Evolutionary conservation across 1,284 basidiomycete species (phyloP).

Genomic region (Ceratobasidium sp.): DNA sequence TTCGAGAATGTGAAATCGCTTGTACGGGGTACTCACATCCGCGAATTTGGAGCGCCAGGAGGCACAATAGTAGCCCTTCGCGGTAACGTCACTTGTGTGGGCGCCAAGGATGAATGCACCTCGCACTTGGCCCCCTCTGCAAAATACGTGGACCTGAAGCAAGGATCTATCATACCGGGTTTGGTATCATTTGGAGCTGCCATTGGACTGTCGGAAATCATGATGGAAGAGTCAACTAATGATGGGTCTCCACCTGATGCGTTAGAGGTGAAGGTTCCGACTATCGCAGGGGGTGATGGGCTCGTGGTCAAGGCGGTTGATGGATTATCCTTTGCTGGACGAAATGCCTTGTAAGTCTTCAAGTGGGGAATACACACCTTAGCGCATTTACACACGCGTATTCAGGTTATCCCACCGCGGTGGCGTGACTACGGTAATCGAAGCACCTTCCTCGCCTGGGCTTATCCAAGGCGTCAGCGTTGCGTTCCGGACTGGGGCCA

Average conservation of each 20-base stretch:
- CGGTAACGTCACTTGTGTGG: constrained; percentile 51
- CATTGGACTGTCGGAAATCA: constrained; percentile 53
- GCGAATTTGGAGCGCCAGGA: constrained; percentile 9
- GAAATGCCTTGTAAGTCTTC: constrained; percentile 68
- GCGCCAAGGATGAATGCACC: constrained; percentile 37
- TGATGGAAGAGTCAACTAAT: constrained; percentile 65
- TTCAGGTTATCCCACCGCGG: constrained; percentile 52
- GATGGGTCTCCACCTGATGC: constrained; percentile 69
- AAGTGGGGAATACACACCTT: background rate
- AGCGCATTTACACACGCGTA: background rate
- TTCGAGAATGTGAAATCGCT: constrained; percentile 48
- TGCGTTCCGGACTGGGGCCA: constrained; percentile 67
- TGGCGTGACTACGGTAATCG: constrained; percentile 67
- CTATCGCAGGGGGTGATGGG: constrained; percentile 55
- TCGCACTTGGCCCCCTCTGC: constrained; percentile 37
- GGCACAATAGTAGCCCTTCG: constrained; percentile 48
- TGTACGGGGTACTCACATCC: background rate
- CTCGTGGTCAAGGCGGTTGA: constrained; percentile 71
- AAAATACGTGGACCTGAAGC: constrained; percentile 50
- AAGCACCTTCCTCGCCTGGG: constrained; percentile 50
- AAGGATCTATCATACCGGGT: constrained; percentile 52
- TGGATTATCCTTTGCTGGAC: constrained; percentile 71
- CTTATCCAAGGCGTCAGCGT: constrained; percentile 67
- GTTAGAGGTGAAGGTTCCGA: constrained; percentile 48
- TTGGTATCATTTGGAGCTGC: constrained; percentile 51